Base-by-base conservation (phyloP, 2,329 filamentous ascomycete species). In the Aspergillus neoniger region DNA sequence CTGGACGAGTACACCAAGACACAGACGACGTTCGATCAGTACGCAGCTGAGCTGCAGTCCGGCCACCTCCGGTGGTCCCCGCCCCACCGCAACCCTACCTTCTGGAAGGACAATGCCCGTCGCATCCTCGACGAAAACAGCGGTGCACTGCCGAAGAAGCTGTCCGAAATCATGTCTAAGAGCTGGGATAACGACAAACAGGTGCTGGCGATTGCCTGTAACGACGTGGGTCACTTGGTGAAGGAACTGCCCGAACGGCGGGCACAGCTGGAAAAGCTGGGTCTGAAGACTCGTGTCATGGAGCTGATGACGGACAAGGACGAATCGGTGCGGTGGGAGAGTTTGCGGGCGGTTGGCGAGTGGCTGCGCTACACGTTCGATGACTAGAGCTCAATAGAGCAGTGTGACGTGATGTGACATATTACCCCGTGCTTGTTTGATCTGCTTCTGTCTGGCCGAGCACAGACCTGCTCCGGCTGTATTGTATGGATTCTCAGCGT, bases 41-140 rank as follows among this genome's bases (percentile, higher is more conserved):
- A 91, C 75, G 87, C 92, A 5, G 91, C 90, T 58, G 93, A 97
- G 78, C 85, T 97, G 54, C 85, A 90, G 69, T 88, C 91, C 2
- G 93, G 93, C 38, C 92, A 96, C 73, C 83, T 97, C 58, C 89
- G 92, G 71, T 97, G 93, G 93, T 95, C 91, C 5, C 93, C 93
- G 30, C 92, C 93, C 41, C 93, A 97, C 78, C 88, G 91, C 69
- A 94, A 89, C 79, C 84, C 88, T 49, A 86, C 88, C 5, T 97
- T 97, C 80, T 97, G 93, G 93, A 87, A 88, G 47, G 93, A 96
- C 70, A 96, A 97, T 69, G 91, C 93, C 7, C 87, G 90, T 60
- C 89, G 88, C 70, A 96, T 97, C 65, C 82, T 96, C 60, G 92
- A 96, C 55, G 86, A 90, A 65, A 88, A 92, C 74, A 90, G 92